Evolutionary conservation across 495 filamentous ascomycete species (phyloP).

Genomic region (Tuber magnatum): DNA sequence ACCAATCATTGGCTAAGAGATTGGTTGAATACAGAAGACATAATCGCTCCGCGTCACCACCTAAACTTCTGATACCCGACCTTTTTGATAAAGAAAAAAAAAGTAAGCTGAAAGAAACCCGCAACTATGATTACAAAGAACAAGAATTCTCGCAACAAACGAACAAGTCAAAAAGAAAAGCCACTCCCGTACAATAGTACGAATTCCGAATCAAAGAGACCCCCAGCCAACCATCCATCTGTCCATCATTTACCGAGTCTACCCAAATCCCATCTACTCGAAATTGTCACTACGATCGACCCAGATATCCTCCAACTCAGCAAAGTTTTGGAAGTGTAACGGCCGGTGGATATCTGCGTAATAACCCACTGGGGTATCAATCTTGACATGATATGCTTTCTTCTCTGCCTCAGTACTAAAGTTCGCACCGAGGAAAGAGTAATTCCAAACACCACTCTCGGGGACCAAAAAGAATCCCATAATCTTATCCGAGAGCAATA

Average conservation of each 20-base stretch:
- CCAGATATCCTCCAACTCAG: constrained; percentile 83
- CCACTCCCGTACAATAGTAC: background rate
- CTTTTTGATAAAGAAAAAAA: background rate
- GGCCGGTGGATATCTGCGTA: constrained; percentile 91
- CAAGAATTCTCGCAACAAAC: background rate
- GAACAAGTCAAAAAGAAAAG: background rate
- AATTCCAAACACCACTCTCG: constrained; percentile 90
- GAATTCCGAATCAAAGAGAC: background rate
- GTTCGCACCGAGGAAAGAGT: constrained; percentile 88
- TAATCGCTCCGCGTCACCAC: background rate
- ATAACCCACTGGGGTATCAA: constrained; percentile 84
- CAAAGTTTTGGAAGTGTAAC: constrained; percentile 90
- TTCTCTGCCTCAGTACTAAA: constrained; percentile 78
- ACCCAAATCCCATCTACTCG: constrained; percentile 49
- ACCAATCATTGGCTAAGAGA: background rate
- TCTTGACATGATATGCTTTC: constrained; percentile 79
- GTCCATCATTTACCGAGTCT: background rate
- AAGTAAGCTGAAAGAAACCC: background rate
- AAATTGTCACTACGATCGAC: constrained; percentile 83
- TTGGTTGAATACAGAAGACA: background rate
- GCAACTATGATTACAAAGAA: background rate
- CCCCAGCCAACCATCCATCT: background rate
- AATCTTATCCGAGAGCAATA: constrained; percentile 85
- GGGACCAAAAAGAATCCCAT: constrained; percentile 93
- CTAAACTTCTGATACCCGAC: background rate